Evolutionary conservation across 768 basidiomycete species (phyloP).

Genomic region (Amylocystis lapponica): DNA sequence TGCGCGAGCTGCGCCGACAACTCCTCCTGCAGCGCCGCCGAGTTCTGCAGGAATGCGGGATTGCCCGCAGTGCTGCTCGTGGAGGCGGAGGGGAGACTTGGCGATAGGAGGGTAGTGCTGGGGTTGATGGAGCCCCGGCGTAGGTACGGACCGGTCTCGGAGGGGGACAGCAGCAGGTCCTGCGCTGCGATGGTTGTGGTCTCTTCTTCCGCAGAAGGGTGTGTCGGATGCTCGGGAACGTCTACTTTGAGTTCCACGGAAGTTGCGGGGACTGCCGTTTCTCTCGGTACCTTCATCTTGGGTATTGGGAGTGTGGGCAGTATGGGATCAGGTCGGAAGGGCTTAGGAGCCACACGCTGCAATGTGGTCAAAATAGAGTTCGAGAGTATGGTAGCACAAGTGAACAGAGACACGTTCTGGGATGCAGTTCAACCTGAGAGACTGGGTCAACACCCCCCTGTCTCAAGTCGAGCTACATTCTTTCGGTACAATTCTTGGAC

Average conservation of each 20-base stretch:
- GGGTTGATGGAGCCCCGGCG: conserved; percentile 14
- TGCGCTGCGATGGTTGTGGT: conserved; percentile 22
- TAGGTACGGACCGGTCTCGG: conserved; percentile 21
- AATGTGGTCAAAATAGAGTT: not conserved
- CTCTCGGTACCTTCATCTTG: too few relatives aligned
- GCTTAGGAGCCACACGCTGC: conserved; percentile 39
- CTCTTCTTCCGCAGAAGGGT: conserved; percentile 19
- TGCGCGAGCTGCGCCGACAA: conserved; percentile 67
- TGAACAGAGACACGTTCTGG: not conserved
- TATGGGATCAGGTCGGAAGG: conserved; percentile 38
- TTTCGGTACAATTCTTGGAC: too few relatives aligned
- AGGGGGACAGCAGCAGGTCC: conserved; percentile 36
- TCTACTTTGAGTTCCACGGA: conserved; percentile 9
- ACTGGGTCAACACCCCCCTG: too few relatives aligned
- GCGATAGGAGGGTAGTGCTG: conserved; percentile 22
- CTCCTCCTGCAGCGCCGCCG: conserved; percentile 64
- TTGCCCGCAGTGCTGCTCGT: not conserved
- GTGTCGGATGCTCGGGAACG: not conserved
- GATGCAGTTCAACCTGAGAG: too few relatives aligned
- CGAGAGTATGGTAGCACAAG: too few relatives aligned
- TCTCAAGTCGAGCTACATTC: too few relatives aligned
- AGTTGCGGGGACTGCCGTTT: conserved; percentile 18
- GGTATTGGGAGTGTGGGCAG: conserved; percentile 52
- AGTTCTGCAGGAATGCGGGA: conserved; percentile 38
- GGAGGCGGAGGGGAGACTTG: conserved; percentile 22